These are phyloP conservation scores for Brassica balearica DNA, from an alignment of 441 rosid genomes.

Conservation along the genomic window DNA sequence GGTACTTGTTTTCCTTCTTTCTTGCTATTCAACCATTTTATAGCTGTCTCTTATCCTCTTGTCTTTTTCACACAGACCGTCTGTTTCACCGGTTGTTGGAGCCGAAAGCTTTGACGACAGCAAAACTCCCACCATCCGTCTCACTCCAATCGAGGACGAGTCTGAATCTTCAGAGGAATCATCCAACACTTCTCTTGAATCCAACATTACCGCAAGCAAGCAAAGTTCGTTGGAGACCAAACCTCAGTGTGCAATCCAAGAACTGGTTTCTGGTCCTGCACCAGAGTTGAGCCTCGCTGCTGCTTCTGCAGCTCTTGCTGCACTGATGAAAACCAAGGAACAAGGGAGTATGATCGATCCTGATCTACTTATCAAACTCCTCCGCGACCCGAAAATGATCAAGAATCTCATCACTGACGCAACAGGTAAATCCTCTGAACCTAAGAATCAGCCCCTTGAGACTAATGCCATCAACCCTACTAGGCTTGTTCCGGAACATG, in stretches of 20 bases:
- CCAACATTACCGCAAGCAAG: background rate
- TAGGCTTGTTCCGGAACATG: conserved; percentile 22
- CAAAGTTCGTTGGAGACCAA: conserved; percentile 27
- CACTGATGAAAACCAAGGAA: conserved; percentile 50
- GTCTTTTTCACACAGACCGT: conserved; percentile 55
- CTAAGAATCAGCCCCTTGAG: conserved; percentile 13
- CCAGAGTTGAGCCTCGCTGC: conserved; percentile 49
- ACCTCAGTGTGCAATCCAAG: conserved; percentile 33
- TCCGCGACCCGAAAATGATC: conserved; percentile 59
- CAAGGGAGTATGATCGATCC: conserved; percentile 56
- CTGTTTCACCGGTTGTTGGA: conserved; percentile 48
- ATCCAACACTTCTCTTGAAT: conserved; percentile 33
- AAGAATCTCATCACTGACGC: conserved; percentile 45
- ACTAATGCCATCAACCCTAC: conserved; percentile 15
- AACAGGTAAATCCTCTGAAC: conserved; percentile 33
- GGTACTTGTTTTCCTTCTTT: conserved; percentile 35
- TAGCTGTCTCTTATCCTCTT: background rate
- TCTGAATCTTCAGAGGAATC: conserved; percentile 32
- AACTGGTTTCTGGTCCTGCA: conserved; percentile 37
- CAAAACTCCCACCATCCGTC: conserved; percentile 61
- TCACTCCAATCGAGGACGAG: conserved; percentile 62
- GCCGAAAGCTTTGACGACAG: conserved; percentile 55
- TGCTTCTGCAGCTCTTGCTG: conserved; percentile 52
- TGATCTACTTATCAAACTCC: conserved; percentile 64
- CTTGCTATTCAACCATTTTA: background rate